Evolutionary conservation across 2,329 filamentous ascomycete genomes (phyloP).

Genomic region (Penicillium sp.): DNA sequence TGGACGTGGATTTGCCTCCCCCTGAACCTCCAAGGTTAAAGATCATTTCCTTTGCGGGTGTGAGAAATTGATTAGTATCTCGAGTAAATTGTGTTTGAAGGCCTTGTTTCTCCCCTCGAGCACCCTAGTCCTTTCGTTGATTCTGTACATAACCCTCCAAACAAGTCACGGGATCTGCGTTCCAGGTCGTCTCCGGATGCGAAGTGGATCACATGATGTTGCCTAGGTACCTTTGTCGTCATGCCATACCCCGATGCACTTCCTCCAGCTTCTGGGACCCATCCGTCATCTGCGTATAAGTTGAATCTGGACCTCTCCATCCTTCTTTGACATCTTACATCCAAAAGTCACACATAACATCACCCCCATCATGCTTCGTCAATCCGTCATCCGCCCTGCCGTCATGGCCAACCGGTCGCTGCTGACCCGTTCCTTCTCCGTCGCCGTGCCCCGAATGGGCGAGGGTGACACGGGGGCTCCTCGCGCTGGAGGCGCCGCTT

Average conservation of each 20-base stretch:
- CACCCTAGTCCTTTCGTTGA: background rate
- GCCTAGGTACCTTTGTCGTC: slow-evolving; percentile 16
- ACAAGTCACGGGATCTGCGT: background rate
- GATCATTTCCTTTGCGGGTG: no score
- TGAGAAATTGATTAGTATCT: no score
- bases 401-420: slow-evolving; percentile 49
- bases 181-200: background rate
- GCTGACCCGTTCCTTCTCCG: slow-evolving; percentile 55
- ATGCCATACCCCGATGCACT: slow-evolving; percentile 5
- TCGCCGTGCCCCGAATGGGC: slow-evolving; percentile 56
- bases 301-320: background rate
- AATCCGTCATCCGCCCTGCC: slow-evolving; percentile 53
- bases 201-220: slow-evolving; percentile 11
- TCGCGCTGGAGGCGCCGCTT: slow-evolving; percentile 25
- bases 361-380: slow-evolving; percentile 58
- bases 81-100: no score
- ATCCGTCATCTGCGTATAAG: background rate
- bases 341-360: slow-evolving; percentile 1
- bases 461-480: slow-evolving; percentile 62
- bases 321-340: background rate
- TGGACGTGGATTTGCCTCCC: no score
- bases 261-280: slow-evolving; percentile 1
- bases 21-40: no score
- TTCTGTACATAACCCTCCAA: slow-evolving; percentile 4
- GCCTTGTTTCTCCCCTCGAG: slow-evolving; percentile 2